These are phyloP conservation scores for Phytophthora lateralis DNA, from an alignment of 352 stramenopile species.

Conservation along the genomic window DNA sequence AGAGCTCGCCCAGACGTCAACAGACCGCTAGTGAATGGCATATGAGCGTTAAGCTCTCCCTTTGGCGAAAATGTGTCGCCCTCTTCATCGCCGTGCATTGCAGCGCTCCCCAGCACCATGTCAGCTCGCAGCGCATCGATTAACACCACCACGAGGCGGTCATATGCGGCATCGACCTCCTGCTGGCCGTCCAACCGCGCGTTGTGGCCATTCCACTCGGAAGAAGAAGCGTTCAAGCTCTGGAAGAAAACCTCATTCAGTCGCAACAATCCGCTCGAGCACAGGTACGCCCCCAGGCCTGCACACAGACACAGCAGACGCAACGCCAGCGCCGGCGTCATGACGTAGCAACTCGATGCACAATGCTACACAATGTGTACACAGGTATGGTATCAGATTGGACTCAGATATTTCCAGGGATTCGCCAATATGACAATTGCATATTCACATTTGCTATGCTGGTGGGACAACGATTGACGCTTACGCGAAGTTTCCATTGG, in stretches of 20 bases:
- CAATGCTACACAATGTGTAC: constrained; percentile 14
- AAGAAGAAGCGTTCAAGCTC: not conserved
- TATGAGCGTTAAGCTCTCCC: constrained; percentile 64
- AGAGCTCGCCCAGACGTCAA: constrained; percentile 56
- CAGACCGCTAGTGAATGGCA: constrained; percentile 67
- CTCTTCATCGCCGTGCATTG: constrained; percentile 38
- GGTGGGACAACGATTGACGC: not conserved
- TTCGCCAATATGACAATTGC: too few relatives aligned
- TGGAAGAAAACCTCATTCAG: constrained; percentile 65
- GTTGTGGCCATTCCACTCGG: constrained; percentile 10
- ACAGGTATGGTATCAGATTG: constrained; percentile 6
- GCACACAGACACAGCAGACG: constrained; percentile 46
- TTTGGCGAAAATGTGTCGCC: not conserved
- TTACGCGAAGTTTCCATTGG: constrained; percentile 78
- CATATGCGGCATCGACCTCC: constrained; percentile 45
- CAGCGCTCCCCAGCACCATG: constrained; percentile 80
- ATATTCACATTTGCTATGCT: too few relatives aligned
- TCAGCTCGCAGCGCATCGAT: constrained; percentile 88
- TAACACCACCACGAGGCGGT: constrained; percentile 85
- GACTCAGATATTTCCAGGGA: constrained; percentile 15
- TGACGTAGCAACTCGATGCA: constrained; percentile 8
- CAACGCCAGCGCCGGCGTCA: constrained; percentile 24
- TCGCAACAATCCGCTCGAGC: constrained; percentile 57
- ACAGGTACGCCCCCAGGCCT: constrained; percentile 51
- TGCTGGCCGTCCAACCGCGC: constrained; percentile 1